A percentile compares a stretch with the other conserved stretches of the same genome.
Evolutionary conservation across 1,284 basidiomycete genomes (phyloP).

Genomic region (Stereum hirsutum): DNA sequence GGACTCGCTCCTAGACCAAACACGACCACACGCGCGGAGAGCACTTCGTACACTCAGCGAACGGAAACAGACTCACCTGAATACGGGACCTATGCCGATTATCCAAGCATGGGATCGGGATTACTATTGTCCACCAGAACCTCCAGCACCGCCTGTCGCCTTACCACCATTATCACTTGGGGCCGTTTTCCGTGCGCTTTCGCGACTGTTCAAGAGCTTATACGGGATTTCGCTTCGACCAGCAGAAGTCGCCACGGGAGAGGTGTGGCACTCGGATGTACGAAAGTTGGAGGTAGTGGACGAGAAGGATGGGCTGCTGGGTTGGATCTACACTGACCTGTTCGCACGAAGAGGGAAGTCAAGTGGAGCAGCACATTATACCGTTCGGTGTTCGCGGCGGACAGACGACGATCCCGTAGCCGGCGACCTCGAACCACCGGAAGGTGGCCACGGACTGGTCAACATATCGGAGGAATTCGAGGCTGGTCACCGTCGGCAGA

Average conservation of each 20-base stretch:
- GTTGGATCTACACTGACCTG: slow-evolving; percentile 93
- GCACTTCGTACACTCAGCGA: slow-evolving; percentile 67
- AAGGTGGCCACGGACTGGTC: slow-evolving; percentile 28
- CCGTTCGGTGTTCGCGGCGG: slow-evolving; percentile 88
- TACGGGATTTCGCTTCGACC: slow-evolving; percentile 83
- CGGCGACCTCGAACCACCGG: slow-evolving; percentile 45
- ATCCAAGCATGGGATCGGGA: slow-evolving; percentile 93
- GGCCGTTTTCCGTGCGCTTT: slow-evolving; percentile 81
- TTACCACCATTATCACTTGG: slow-evolving; percentile 74
- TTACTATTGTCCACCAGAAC: slow-evolving; percentile 76
- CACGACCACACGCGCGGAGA: slow-evolving; percentile 60
- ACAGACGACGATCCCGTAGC: slow-evolving; percentile 83
- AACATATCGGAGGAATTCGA: slow-evolving; percentile 52
- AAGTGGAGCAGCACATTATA: slow-evolving; percentile 93
- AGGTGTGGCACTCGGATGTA: slow-evolving; percentile 86
- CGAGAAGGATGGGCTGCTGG: slow-evolving; percentile 78
- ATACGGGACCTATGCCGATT: slow-evolving; percentile 42
- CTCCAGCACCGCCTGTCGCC: slow-evolving; percentile 59
- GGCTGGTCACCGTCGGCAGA: slow-evolving; percentile 40
- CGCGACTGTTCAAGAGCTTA: slow-evolving; percentile 75
- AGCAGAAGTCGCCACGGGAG: slow-evolving; percentile 58
- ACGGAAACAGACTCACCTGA: slow-evolving; percentile 66
- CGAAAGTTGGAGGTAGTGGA: slow-evolving; percentile 91
- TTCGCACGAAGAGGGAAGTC: slow-evolving; percentile 84
- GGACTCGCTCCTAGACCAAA: slow-evolving; percentile 68